phyloP scores from a whole-genome alignment of 2,329 filamentous ascomycete genomes.

The Cladosporium velox region DNA sequence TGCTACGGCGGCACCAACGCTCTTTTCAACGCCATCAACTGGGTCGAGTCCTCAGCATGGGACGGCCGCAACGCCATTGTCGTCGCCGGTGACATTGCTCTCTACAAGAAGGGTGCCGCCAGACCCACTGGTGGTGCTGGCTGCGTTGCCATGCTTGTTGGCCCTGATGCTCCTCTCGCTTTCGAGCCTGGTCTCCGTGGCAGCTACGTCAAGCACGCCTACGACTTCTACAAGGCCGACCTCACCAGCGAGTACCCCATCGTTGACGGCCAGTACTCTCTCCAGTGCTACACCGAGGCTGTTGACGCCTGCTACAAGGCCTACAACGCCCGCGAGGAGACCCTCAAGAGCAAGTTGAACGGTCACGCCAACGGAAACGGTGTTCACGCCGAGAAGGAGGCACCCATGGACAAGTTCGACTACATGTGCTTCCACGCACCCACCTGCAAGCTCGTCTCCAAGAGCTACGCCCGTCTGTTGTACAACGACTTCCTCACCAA shows the following conservation, averaged over 20 bases:
- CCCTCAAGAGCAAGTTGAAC: conserved; percentile 46
- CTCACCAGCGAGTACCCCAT: conserved; percentile 56
- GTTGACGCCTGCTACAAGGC: conserved; percentile 57
- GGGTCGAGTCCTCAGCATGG: conserved; percentile 57
- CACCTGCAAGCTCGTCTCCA: conserved; percentile 57
- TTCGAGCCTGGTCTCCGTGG: conserved; percentile 54
- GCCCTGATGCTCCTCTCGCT: conserved; percentile 52
- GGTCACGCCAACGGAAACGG: conserved; percentile 44
- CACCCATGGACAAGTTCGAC: conserved; percentile 55
- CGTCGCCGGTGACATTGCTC: conserved; percentile 55
- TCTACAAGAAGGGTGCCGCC: conserved; percentile 57
- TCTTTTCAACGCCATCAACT: conserved; percentile 56
- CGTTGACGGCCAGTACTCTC: conserved; percentile 56
- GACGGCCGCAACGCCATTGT: conserved; percentile 56
- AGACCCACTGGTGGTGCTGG: conserved; percentile 56
- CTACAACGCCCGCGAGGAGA: conserved; percentile 53
- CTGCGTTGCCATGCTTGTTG: conserved; percentile 56
- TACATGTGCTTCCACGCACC: conserved; percentile 58
- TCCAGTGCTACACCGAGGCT: conserved; percentile 56
- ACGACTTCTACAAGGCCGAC: conserved; percentile 60
- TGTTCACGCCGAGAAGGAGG: conserved; percentile 42
- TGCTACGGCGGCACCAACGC: conserved; percentile 59
- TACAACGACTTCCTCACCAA: conserved; percentile 55
- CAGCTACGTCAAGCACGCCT: conserved; percentile 54
- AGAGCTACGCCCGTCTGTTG: conserved; percentile 55